Evolutionary conservation across 805 yeast genomes (phyloP), one percentile per base, ranked within the genome.

Genomic region (Metschnikowia kofuensis): DNA sequence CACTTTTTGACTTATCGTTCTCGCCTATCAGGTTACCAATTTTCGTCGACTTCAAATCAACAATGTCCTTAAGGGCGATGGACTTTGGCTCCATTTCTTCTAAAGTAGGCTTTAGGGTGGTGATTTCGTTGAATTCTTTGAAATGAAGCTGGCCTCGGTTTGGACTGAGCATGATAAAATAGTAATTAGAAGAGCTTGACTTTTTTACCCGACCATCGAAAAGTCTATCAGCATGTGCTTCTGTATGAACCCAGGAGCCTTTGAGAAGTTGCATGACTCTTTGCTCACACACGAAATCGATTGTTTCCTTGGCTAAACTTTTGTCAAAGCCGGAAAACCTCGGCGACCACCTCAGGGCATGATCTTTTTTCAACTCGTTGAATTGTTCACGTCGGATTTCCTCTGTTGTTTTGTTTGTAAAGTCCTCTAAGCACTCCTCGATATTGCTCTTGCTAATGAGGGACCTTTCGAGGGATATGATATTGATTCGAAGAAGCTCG

Each of bases 221-320:
- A 37, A 61, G 51, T 15, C 47, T 49, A 44, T 71, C 74, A 1
- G 76, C 77, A 48, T 70, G 89, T 45, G 76, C 69, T 35, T 83
- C 85, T 1, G 84, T 76, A 60, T 74, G 85, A 12, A 86, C 91
- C 96, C 96, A 89, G 2, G 87, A 78, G 1, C 96, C 96, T 58
- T 78, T 82, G 28, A 89, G 81, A 42, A 89, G 67, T 60, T 82
- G 84, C 49, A 86, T 66, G 40, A 85, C 81, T 57, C 92, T 75
- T 67, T 87, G 94, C 62, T 86, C 90, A 49, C 79, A 78, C 13
- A 88, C 89, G 62, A 86, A 87, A 35, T 82, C 84, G 49, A 76
- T 69, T 0, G 85, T 87, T 61, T 89, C 89, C 12, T 66, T 61
- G 10, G 75, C 62, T 48, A 86, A 69, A 30, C 75, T 64, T 3